phyloP scores from a whole-genome alignment of 2,329 filamentous ascomycete species.

The Aschersonia sp. region DNA sequence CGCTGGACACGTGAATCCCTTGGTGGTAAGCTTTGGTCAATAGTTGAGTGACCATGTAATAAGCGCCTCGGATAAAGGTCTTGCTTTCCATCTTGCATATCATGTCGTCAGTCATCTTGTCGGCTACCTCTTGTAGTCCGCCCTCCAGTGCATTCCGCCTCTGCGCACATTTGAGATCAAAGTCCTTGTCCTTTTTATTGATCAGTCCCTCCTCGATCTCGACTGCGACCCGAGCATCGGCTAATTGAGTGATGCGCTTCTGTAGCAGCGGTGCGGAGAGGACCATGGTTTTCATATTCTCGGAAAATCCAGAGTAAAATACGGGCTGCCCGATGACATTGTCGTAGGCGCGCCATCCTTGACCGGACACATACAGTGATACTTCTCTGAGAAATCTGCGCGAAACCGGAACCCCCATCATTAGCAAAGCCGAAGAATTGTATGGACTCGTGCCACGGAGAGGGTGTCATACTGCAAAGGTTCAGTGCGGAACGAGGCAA shows the following conservation, averaged over 20 bases:
- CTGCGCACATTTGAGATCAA: constrained; percentile 32
- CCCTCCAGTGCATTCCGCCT: constrained; percentile 52
- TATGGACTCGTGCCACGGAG: neutral
- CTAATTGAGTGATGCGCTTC: constrained; percentile 60
- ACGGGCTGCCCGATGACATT: constrained; percentile 79
- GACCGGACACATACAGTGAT: constrained; percentile 80
- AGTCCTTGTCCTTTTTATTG: constrained; percentile 37
- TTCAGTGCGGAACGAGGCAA: constrained; percentile 69
- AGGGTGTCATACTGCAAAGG: constrained; percentile 36
- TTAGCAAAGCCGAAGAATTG: neutral
- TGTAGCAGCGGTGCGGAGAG: constrained; percentile 63
- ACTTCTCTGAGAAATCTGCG: constrained; percentile 81
- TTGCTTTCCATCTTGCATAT: constrained; percentile 99
- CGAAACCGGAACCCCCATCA: neutral
- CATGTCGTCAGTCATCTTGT: constrained; percentile 84
- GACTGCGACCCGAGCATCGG: constrained; percentile 55
- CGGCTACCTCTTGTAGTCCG: constrained; percentile 65
- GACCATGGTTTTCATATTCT: constrained; percentile 72
- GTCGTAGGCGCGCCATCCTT: constrained; percentile 92
- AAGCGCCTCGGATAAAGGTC: constrained; percentile 78
- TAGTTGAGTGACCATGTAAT: constrained; percentile 78
- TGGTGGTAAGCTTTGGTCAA: constrained; percentile 90
- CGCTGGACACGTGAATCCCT: constrained; percentile 89
- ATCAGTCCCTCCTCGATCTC: constrained; percentile 66
- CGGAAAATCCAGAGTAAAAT: constrained; percentile 83